Evolutionary conservation across 352 stramenopile genomes (phyloP).

Genomic region (Phytophthora europaea): DNA sequence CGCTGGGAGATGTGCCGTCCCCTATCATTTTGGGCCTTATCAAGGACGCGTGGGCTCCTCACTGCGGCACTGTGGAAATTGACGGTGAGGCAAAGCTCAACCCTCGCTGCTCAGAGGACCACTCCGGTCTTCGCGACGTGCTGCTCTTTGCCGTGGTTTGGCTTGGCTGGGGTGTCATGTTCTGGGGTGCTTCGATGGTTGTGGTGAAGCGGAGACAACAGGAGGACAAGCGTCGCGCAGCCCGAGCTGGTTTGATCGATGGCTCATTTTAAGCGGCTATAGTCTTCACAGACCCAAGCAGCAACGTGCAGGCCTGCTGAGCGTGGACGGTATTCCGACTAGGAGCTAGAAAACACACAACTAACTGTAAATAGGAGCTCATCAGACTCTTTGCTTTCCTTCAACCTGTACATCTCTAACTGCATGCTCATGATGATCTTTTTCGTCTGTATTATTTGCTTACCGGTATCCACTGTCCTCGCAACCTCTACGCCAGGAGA

Average conservation of each 20-base stretch:
- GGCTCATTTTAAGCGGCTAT: conserved; percentile 27
- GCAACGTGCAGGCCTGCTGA: not conserved
- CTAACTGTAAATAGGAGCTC: conserved; percentile 16
- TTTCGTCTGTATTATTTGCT: conserved; percentile 25
- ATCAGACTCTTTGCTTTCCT: not conserved
- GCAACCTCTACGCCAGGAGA: conserved; percentile 26
- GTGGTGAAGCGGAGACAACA: conserved; percentile 46
- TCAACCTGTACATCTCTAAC: not conserved
- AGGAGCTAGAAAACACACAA: conserved; percentile 20
- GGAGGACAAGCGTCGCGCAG: conserved; percentile 30
- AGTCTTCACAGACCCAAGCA: conserved; percentile 7
- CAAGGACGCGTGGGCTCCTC: conserved; percentile 94
- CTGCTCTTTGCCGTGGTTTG: conserved; percentile 83
- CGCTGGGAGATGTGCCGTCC: conserved; percentile 95
- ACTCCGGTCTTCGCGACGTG: conserved; percentile 68
- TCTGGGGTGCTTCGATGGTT: conserved; percentile 67
- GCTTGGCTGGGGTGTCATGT: conserved; percentile 74
- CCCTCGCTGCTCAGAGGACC: conserved; percentile 69
- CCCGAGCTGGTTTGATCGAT: conserved; percentile 25
- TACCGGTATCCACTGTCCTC: conserved; percentile 15
- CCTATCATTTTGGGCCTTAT: conserved; percentile 94
- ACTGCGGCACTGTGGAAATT: conserved; percentile 81
- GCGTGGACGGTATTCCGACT: conserved; percentile 11
- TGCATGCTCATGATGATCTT: not conserved
- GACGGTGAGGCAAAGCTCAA: conserved; percentile 71